Base-by-base conservation (phyloP, 805 yeast species). In the Spathaspora arborariae region DNA sequence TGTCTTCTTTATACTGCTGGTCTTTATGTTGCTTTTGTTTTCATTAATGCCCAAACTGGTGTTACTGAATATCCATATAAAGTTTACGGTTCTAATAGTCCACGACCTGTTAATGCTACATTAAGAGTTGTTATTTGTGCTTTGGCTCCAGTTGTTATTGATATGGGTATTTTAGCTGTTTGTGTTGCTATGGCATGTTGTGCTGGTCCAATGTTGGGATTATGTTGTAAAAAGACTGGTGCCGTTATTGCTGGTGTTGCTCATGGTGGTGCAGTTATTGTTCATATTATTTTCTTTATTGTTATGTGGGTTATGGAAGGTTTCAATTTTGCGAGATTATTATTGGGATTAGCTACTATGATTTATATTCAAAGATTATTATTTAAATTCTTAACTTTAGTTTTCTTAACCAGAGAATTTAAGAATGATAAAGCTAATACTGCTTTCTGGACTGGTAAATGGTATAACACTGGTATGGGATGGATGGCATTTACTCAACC, bases 391-490 rank as follows among this genome's bases (percentile, higher is more conserved):
- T 75, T 94, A 76, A 88, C 96, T 9, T 74, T 85, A 45, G 68
- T 81, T 55, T 73, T 84, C 68, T 76, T 95, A 63, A 88, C 97
- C 45, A 84, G 99, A 76, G 99, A 94, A 74, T 90, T 90, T 78
- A 89, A 89, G 83, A 88, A 87, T 59, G 97, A 92, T 71, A 88
- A 84, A 63, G 77, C 98, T 33, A 94, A 94, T 75, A 86, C 96
- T 58, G 98, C 99, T 22, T 94, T 96, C 95, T 94, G 99, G 99
- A 88, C 96, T 48, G 99, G 99, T 79, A 91, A 90, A 72, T 94
- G 99, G 99, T 90, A 91, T 68, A 94, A 96, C 49, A 77, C 88
- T 50, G 94, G 96, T 62, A 72, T 92, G 69, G 99, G 98, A 50
- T 82, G 84, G 81, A 82, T 85, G 79, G 96, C 97, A 18, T 80